These are phyloP conservation scores for Eustoma russellianum DNA, from an alignment of 257 asterid genomes.

Conservation along the genomic window DNA sequence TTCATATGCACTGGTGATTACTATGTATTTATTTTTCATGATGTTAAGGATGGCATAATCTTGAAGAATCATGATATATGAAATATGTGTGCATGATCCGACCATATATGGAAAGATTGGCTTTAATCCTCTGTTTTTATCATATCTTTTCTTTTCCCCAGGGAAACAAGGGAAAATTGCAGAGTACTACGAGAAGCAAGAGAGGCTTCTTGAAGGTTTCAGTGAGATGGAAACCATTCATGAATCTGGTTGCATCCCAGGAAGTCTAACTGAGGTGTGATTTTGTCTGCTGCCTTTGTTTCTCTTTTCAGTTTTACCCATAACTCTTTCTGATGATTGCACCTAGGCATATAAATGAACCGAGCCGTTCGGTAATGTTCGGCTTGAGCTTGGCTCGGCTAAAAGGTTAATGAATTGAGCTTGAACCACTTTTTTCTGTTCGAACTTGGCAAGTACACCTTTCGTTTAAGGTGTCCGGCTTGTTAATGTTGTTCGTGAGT, in stretches of 20 bases:
- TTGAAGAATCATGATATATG: neutral
- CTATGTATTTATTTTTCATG: too few species aligned
- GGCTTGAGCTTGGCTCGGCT: too few species aligned
- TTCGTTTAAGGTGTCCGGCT: too few species aligned
- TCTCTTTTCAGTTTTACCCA: neutral
- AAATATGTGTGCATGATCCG: neutral
- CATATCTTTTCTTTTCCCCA: slow-evolving; percentile 6
- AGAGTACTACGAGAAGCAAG: slow-evolving; percentile 78
- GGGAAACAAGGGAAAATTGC: slow-evolving; percentile 61
- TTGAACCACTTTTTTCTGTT: too few species aligned
- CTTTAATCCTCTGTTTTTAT: neutral
- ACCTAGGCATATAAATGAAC: too few species aligned
- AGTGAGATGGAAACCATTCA: slow-evolving; percentile 77
- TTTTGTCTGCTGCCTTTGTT: neutral
- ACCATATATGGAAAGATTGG: neutral
- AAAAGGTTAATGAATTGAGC: too few species aligned
- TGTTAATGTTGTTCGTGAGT: too few species aligned
- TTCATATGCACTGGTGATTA: too few species aligned
- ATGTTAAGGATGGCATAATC: neutral
- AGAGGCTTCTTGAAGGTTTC: slow-evolving; percentile 67
- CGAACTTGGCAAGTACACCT: too few species aligned
- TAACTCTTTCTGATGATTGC: too few species aligned
- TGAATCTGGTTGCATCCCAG: slow-evolving; percentile 54
- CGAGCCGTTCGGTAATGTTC: too few species aligned
- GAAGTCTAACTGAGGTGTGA: slow-evolving; percentile 55